phyloP scores from a whole-genome alignment of 2,329 filamentous ascomycete species.

The Arthrobotrys musiformis region DNA sequence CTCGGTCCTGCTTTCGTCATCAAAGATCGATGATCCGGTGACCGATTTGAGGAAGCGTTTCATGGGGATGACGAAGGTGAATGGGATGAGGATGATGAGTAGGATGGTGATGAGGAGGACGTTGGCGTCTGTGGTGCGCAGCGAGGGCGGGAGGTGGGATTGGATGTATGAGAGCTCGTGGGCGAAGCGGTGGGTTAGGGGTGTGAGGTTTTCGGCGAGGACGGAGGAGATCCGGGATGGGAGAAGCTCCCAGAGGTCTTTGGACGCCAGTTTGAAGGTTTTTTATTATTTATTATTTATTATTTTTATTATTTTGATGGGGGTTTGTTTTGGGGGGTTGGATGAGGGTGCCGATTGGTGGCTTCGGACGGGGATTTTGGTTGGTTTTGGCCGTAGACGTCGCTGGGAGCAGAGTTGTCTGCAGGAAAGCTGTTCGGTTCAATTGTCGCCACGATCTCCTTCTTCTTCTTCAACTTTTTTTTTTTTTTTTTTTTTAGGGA shows the following conservation, averaged over 20 bases:
- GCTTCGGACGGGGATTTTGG: too few relatives aligned
- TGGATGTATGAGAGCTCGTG: conserved; percentile 32
- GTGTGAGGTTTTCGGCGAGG: conserved; percentile 36
- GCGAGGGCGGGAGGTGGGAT: conserved; percentile 39
- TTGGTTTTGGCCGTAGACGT: neutral
- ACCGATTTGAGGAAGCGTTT: conserved; percentile 42
- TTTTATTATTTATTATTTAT: neutral
- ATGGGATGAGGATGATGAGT: conserved; percentile 21
- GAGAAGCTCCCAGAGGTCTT: conserved; percentile 52
- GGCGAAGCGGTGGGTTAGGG: conserved; percentile 28
- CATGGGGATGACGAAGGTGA: conserved; percentile 33
- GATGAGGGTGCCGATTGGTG: too few relatives aligned
- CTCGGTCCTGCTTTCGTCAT: conserved; percentile 16
- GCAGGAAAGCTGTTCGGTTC: neutral
- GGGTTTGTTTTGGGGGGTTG: too few relatives aligned
- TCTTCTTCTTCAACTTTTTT: neutral
- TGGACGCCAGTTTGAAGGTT: conserved; percentile 43
- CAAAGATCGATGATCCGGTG: conserved; percentile 31
- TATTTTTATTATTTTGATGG: conserved; percentile 26
- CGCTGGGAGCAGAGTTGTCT: neutral
- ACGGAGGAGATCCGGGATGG: conserved; percentile 42
- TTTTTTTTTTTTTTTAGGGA: neutral
- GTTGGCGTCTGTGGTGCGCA: conserved; percentile 23
- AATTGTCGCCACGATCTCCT: conserved; percentile 1
- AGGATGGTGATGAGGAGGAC: conserved; percentile 23